Evolutionary conservation across 2,329 filamentous ascomycete genomes (phyloP).

Genomic region (Fonsecaea pedrosoi): DNA sequence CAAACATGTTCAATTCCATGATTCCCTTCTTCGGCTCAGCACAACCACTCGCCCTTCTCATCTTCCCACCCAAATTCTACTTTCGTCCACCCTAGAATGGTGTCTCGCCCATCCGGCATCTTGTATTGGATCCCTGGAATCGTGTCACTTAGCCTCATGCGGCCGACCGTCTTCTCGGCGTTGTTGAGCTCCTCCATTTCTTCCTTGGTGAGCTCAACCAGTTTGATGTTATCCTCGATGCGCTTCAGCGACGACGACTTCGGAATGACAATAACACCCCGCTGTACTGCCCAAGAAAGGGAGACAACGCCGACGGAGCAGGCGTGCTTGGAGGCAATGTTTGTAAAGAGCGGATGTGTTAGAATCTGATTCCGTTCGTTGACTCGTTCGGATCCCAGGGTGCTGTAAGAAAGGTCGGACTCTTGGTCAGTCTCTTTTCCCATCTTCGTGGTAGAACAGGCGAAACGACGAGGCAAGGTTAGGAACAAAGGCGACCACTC

Average conservation of each 20-base stretch:
- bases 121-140: slow-evolving; percentile 26
- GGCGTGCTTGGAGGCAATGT: slow-evolving; percentile 40
- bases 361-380: slow-evolving; percentile 17
- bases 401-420: neutral
- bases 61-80: slow-evolving; percentile 44
- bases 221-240: slow-evolving; percentile 53
- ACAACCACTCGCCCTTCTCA: slow-evolving; percentile 42
- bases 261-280: slow-evolving; percentile 57
- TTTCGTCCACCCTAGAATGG: slow-evolving; percentile 40
- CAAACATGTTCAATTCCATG: neutral
- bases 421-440: neutral
- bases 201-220: slow-evolving; percentile 41
- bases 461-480: neutral
- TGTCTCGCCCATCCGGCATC: slow-evolving; percentile 38
- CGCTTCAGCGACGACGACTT: slow-evolving; percentile 53
- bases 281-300: slow-evolving; percentile 56
- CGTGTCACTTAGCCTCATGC: slow-evolving; percentile 38
- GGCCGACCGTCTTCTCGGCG: slow-evolving; percentile 39
- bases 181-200: slow-evolving; percentile 42
- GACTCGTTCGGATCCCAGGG: slow-evolving; percentile 19
- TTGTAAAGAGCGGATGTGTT: slow-evolving; percentile 38
- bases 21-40: slow-evolving; percentile 13
- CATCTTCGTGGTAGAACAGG: neutral
- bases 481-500: neutral
- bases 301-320: slow-evolving; percentile 41